These are phyloP conservation scores for Fusarium sp. DNA, from an alignment of 2,329 filamentous ascomycete species.

Conservation along the genomic window DNA sequence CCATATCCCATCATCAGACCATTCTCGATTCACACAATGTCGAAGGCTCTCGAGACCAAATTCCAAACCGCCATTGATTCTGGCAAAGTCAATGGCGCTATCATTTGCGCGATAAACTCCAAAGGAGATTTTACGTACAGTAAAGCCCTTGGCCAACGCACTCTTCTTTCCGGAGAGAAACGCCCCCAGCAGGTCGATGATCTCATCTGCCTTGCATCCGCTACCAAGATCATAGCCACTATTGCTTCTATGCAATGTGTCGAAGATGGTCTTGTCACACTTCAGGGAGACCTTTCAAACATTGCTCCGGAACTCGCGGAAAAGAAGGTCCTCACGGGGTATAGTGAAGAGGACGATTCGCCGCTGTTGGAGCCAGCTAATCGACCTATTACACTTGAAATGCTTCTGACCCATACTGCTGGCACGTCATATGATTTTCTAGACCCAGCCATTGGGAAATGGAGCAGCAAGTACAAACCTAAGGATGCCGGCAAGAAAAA, in stretches of 20 bases:
- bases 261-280: slow-evolving; percentile 61
- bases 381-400: slow-evolving; percentile 61
- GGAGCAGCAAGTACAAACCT: slow-evolving; percentile 50
- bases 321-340: slow-evolving; percentile 62
- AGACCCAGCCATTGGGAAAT: slow-evolving; percentile 52
- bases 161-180: slow-evolving; percentile 56
- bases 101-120: slow-evolving; percentile 57
- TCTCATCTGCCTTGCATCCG: slow-evolving; percentile 54
- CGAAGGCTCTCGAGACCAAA: slow-evolving; percentile 53
- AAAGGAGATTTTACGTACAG: slow-evolving; percentile 56
- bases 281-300: slow-evolving; percentile 60
- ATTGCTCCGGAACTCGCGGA: slow-evolving; percentile 62
- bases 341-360: slow-evolving; percentile 55
- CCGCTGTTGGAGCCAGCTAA: slow-evolving; percentile 52
- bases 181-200: slow-evolving; percentile 54
- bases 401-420: slow-evolving; percentile 65
- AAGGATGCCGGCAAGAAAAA: slow-evolving; percentile 39
- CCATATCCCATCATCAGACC: rapidly evolving
- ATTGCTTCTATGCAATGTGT: slow-evolving; percentile 68
- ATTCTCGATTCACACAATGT: slow-evolving; percentile 28
- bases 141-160: slow-evolving; percentile 56
- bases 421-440: slow-evolving; percentile 62
- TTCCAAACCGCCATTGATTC: slow-evolving; percentile 57
- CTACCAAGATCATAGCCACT: slow-evolving; percentile 61
- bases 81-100: slow-evolving; percentile 59